Evolutionary conservation across 805 yeast species (phyloP), one percentile per base, ranked within the genome.

Genomic region (Hyphopichia homilentoma): DNA sequence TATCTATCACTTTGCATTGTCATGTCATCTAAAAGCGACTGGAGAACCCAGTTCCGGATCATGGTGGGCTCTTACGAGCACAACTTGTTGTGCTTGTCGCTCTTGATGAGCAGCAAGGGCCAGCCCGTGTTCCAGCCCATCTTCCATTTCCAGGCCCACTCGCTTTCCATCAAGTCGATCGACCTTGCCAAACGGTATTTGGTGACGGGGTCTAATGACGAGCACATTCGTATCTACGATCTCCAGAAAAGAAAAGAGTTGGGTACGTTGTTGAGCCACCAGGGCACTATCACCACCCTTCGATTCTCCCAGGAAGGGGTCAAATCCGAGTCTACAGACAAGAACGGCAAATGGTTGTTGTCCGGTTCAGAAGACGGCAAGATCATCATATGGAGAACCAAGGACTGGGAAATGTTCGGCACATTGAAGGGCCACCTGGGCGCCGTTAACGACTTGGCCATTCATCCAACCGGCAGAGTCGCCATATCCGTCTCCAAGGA

Each of bases 21-120:
- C n/a, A n/a, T n/a, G n/a, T n/a, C n/a, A n/a, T n/a, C n/a, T n/a
- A n/a, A n/a, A n/a, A n/a, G n/a, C n/a, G n/a, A n/a, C n/a, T n/a
- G n/a, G n/a, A n/a, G n/a, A n/a, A n/a, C n/a, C n/a, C 76, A 70
- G 47, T 83, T 90, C 45, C 72, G 98, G 54, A 79, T 93, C 16
- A 74, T 90, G 47, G 95, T 86, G 8, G 98, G 98, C 16, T 88
- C 97, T 1, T 93, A 93, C 50, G 98, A 93, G 61, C 98, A 93
- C 61, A 86, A 88, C 41, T 60, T 93, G 29, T 63, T 89, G 25
- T 88, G 97, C 66, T 68, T 88, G 11, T 85, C 96, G 1, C 47
- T 86, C 16, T 73, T 78, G 39, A 47, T 50, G 2, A 36, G 34
- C 8, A 37, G 48, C n/a, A 27, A 43, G 6, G 60, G 59, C 33